Percentiles rank a stretch among this genome's conserved stretches.
Evolutionary conservation across 108 stramenopile species (phyloP).

Genomic region (Cyclotella cryptica): DNA sequence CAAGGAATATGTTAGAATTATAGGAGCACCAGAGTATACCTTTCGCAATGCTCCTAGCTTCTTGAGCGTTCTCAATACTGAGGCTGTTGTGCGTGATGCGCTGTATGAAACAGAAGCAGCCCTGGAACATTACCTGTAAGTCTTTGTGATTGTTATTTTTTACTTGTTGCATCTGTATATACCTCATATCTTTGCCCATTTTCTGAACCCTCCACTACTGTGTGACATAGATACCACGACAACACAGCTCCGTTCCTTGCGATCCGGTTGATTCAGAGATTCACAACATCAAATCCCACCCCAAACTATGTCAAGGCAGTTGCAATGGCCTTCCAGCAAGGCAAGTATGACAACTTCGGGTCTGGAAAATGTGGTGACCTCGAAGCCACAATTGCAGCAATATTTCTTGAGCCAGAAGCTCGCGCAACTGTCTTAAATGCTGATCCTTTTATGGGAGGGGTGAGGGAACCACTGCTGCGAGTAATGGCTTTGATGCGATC

Average conservation of each 20-base stretch:
- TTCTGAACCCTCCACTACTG: no score
- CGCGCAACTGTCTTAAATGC: constrained; percentile 49
- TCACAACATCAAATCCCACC: constrained; percentile 56
- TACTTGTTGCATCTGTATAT: neutral
- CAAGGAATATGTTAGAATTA: constrained; percentile 32
- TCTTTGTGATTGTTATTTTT: neutral
- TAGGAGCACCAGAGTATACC: constrained; percentile 20
- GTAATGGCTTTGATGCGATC: constrained; percentile 59
- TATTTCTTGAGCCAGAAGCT: constrained; percentile 66
- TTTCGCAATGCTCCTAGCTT: constrained; percentile 64
- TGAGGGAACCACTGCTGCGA: constrained; percentile 64
- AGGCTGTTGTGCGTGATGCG: constrained; percentile 53
- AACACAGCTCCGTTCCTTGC: constrained; percentile 65
- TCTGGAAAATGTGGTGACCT: constrained; percentile 67
- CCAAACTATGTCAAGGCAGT: constrained; percentile 56
- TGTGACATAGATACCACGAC: constrained; percentile 35
- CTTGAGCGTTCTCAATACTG: constrained; percentile 47
- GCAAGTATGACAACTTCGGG: constrained; percentile 48
- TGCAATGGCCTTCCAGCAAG: constrained; percentile 48
- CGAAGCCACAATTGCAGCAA: constrained; percentile 60
- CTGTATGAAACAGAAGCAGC: constrained; percentile 58
- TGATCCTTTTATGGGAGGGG: constrained; percentile 59
- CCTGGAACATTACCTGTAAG: constrained; percentile 60
- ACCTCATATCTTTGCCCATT: no score
- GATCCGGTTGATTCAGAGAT: constrained; percentile 57